Conservation (phyloP, 1,284 basidiomycete genomes). For the Bondarzewia mesenterica region DNA sequence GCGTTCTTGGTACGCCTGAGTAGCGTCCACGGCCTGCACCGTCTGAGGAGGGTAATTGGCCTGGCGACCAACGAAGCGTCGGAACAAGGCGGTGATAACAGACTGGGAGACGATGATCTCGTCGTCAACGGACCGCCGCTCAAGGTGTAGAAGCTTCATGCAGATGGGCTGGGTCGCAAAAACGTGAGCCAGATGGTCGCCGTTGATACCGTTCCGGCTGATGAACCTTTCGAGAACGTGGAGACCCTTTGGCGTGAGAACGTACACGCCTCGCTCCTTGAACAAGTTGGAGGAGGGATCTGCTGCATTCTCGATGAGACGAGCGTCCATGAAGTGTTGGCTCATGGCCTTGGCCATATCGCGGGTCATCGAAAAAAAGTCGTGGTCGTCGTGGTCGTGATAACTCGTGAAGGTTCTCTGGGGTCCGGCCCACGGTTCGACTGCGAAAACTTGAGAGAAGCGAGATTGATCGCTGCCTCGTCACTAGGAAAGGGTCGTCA, state of each 20-base stretch:
- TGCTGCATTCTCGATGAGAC: conserved; percentile 93
- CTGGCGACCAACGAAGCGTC: conserved; percentile 83
- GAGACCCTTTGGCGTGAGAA: conserved; percentile 94
- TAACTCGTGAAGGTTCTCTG: conserved; percentile 91
- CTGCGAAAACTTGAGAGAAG: conserved; percentile 97
- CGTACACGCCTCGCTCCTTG: conserved; percentile 96
- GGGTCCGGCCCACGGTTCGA: conserved; percentile 98
- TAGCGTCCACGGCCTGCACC: conserved; percentile 49
- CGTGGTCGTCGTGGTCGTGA: conserved; percentile 98
- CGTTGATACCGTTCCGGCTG: conserved; percentile 96
- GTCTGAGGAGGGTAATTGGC: conserved; percentile 66
- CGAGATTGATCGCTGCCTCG: conserved; percentile 90
- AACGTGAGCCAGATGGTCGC: conserved; percentile 85
- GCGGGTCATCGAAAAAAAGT: conserved; percentile 99
- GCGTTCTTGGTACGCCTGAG: conserved; percentile 72
- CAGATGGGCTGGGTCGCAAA: conserved; percentile 95
- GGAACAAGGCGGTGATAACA: conserved; percentile 92
- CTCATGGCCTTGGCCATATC: conserved; percentile 99
- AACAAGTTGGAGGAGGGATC: conserved; percentile 85
- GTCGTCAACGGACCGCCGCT: conserved; percentile 87
- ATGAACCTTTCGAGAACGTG: conserved; percentile 99
- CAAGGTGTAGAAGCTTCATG: conserved; percentile 96
- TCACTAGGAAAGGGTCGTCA: conserved; percentile 48
- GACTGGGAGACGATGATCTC: conserved; percentile 94
- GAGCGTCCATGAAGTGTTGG: conserved; percentile 99